phyloP scores from a whole-genome alignment of 2,329 filamentous ascomycete genomes.

The Fusarium neocosmosporiellum region DNA sequence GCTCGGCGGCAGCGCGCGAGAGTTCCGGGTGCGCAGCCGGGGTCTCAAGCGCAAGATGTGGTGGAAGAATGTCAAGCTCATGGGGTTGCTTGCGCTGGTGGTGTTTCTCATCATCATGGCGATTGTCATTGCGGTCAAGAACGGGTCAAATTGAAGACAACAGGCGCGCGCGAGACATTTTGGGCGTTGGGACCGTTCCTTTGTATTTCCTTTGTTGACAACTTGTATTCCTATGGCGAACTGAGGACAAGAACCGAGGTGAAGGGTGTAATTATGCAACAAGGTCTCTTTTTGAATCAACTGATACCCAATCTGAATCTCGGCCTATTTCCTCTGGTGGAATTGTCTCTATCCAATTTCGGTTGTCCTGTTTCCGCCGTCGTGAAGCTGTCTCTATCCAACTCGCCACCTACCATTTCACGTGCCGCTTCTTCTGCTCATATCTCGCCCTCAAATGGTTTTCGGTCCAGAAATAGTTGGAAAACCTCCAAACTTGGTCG shows the following conservation, averaged over 20 bases:
- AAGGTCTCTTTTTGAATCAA: conserved; percentile 37
- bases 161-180: background rate
- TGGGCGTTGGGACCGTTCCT: conserved; percentile 24
- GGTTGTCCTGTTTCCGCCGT: background rate
- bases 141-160: conserved; percentile 37
- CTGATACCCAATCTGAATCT: conserved; percentile 33
- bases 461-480: background rate
- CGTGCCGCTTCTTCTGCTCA: background rate
- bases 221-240: conserved; percentile 39
- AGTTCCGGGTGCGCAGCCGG: conserved; percentile 89
- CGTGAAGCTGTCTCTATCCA: conserved; percentile 2
- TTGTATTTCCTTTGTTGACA: conserved; percentile 24
- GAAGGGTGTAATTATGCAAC: conserved; percentile 42
- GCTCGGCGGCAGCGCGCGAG: conserved; percentile 85
- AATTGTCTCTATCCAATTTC: background rate
- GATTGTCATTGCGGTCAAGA: conserved; percentile 66
- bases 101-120: conserved; percentile 67
- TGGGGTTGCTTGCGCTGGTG: conserved; percentile 81
- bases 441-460: background rate
- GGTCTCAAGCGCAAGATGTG: conserved; percentile 95
- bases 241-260: conserved; percentile 31
- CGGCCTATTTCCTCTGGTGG: background rate
- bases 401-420: background rate
- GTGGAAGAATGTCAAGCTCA: conserved; percentile 99
- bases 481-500: background rate